phyloP scores from a whole-genome alignment of 2,329 filamentous ascomycete species.

The Seiridium cupressi region DNA sequence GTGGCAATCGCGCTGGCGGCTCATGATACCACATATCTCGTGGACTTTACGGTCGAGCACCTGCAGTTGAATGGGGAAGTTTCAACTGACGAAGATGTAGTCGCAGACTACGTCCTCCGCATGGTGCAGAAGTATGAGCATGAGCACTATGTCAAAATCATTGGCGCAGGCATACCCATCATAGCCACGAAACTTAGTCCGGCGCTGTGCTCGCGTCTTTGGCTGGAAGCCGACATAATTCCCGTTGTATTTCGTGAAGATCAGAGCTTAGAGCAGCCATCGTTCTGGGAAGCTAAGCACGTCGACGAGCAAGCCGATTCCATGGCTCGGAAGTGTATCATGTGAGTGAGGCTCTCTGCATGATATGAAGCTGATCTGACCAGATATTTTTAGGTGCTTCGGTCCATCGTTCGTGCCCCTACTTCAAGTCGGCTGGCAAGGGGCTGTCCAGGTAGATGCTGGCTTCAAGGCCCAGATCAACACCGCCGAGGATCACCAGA shows the following conservation, averaged over 20 bases:
- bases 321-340: conserved; percentile 75
- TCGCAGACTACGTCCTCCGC: conserved; percentile 59
- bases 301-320: conserved; percentile 81
- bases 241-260: conserved; percentile 62
- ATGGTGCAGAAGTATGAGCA: conserved; percentile 60
- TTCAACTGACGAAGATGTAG: conserved; percentile 38
- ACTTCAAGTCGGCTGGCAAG: conserved; percentile 65
- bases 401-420: conserved; percentile 70
- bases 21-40: conserved; percentile 71
- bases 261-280: conserved; percentile 37
- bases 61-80: conserved; percentile 43
- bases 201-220: conserved; percentile 66
- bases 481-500: conserved; percentile 55
- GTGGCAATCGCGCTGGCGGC: conserved; percentile 65
- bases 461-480: conserved; percentile 61
- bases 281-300: conserved; percentile 52
- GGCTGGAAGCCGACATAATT: conserved; percentile 75
- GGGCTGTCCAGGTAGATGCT: conserved; percentile 69
- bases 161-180: conserved; percentile 68
- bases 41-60: conserved; percentile 68
- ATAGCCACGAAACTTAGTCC: conserved; percentile 61
- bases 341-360: conserved; percentile 43
- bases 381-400: conserved; percentile 54
- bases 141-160: conserved; percentile 69
- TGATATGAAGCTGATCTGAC: background rate